Conservation (phyloP, 495 filamentous ascomycete genomes). For the Tuber umbilicatum region DNA sequence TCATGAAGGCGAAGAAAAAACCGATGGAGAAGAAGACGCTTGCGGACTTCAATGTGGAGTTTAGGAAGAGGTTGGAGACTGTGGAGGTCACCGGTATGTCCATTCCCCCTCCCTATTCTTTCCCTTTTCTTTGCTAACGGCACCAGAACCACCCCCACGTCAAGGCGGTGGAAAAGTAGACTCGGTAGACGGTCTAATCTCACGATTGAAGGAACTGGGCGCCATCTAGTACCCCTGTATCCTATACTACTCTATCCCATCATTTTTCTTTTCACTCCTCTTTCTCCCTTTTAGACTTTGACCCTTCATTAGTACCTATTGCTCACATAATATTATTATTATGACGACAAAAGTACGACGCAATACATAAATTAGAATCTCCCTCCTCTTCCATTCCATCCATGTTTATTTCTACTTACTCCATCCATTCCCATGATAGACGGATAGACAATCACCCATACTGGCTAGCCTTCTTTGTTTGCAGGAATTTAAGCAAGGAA, state of each 20-base stretch:
- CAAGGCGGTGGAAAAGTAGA: slow-evolving; percentile 95
- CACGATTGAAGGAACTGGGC: slow-evolving; percentile 89
- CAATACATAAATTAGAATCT: background rate
- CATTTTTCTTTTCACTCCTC: background rate
- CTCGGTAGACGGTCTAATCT: slow-evolving; percentile 86
- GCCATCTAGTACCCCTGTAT: slow-evolving; percentile 44
- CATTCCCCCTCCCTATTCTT: slow-evolving; percentile 7
- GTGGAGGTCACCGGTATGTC: slow-evolving; percentile 75
- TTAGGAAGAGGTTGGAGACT: slow-evolving; percentile 71
- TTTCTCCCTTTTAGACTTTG: background rate
- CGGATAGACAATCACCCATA: background rate
- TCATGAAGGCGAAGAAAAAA: slow-evolving; percentile 99
- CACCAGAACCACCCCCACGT: slow-evolving; percentile 67
- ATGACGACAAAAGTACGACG: background rate
- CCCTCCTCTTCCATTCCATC: background rate
- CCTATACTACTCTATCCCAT: slow-evolving; percentile 8
- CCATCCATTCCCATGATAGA: background rate
- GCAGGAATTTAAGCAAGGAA: background rate
- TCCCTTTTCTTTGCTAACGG: slow-evolving; percentile 42
- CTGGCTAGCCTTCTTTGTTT: background rate
- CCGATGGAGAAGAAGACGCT: slow-evolving; percentile 82
- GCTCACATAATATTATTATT: background rate
- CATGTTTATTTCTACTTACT: background rate
- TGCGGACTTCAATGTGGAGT: slow-evolving; percentile 70
- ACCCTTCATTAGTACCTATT: background rate